Base-by-base conservation (phyloP, 176 grass and related monocot species). In the Eragrostis curvula region DNA sequence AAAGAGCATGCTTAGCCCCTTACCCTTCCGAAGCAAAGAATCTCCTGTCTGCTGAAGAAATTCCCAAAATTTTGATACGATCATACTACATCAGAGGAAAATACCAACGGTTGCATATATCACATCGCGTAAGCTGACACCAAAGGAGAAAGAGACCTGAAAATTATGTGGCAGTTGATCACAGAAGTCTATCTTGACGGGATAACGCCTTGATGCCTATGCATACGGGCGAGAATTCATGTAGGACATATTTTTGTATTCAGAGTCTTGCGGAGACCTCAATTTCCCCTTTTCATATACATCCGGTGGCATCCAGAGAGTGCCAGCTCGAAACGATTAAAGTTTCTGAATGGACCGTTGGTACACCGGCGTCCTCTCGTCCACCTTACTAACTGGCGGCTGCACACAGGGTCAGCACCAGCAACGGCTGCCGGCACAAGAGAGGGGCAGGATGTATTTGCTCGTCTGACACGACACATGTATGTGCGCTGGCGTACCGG, bases 151-250 rank as follows among this genome's bases (percentile, higher is more conserved):
- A 88, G 42, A 0, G 81, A 58, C 86, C 49, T 50, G 68, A 64
- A 44, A 76, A 81, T 64, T 25, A 47, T 77, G 77, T 85, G 82
- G 64, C 17, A 16, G 46, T 46, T 57, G 45, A 63, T 81, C 77
- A 18, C 5, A 30, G 36, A 20, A 71, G 77, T 7, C 83, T 85
- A 80, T 80, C 81, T 82, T 82, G 25, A 85, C 83, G 78, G 74
- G 88, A 89, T 89, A 81, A 89, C 87, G 78, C 29, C 8, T 21
- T 85, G 88, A 89, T 81, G 83, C 65, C 18, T 47, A 89, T 81
- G 20, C 78, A 89, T 89, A 85, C n/a, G 88, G 87, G 71, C 78
- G 13, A 61, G 65, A 72, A 71, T 65, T 30, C 83, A 71, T 14
- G 66, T 18, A 48, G 10, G 17, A 63, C 11, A 24, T 11, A 5